These are phyloP conservation scores for Podaxis rugospora DNA, from an alignment of 768 basidiomycete species.

Conservation along the genomic window DNA sequence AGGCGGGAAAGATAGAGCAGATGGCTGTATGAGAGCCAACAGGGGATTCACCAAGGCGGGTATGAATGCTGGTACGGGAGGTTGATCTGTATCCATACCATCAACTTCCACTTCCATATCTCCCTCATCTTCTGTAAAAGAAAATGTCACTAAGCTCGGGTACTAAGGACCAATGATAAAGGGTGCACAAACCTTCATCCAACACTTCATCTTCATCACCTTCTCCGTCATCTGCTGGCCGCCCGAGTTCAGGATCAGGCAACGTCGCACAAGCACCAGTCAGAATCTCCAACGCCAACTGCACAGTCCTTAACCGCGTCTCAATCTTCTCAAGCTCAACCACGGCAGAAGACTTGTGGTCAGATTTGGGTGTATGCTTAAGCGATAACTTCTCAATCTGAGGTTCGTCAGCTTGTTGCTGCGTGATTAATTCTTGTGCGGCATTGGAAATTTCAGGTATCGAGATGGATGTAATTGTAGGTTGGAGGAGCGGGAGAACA, in stretches of 20 bases:
- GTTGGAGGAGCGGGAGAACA: constrained; percentile 65
- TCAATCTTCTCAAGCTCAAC: constrained; percentile 73
- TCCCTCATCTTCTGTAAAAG: constrained; percentile 18
- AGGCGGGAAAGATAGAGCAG: constrained; percentile 79
- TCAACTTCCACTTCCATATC: constrained; percentile 40
- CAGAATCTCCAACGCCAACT: constrained; percentile 83
- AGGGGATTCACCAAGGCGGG: constrained; percentile 65
- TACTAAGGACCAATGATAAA: background rate
- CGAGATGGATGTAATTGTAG: constrained; percentile 57
- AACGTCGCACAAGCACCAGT: constrained; percentile 86
- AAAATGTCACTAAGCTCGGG: background rate
- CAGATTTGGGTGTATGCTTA: constrained; percentile 66
- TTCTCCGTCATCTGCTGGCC: constrained; percentile 33
- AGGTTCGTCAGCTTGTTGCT: constrained; percentile 47
- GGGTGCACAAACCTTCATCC: constrained; percentile 23
- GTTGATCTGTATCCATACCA: constrained; percentile 30
- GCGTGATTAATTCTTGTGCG: constrained; percentile 48
- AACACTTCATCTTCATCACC: constrained; percentile 27
- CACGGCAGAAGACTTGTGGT: constrained; percentile 69
- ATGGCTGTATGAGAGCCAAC: constrained; percentile 68
- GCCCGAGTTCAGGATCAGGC: constrained; percentile 61
- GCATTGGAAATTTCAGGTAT: constrained; percentile 43
- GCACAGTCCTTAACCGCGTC: constrained; percentile 63
- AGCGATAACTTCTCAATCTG: constrained; percentile 53
- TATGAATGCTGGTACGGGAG: constrained; percentile 40